These are phyloP conservation scores for Massarina eburnea DNA, from an alignment of 2,329 filamentous ascomycete species.

Conservation along the genomic window DNA sequence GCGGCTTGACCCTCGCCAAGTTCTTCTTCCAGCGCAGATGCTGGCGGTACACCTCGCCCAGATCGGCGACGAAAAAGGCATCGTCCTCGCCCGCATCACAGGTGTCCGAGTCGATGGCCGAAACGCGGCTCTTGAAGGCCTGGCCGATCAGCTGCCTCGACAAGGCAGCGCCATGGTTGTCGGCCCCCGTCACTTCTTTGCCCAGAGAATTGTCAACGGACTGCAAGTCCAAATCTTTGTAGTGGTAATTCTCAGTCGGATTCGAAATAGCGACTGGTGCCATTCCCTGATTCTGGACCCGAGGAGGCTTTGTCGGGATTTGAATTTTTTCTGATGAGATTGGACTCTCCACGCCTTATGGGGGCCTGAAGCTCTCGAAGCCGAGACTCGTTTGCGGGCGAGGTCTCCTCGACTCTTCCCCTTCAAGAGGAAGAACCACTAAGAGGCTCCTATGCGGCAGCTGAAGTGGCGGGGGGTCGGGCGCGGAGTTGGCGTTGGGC, in stretches of 20 bases:
- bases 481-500: conserved; percentile 47
- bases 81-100: conserved; percentile 95
- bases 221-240: conserved; percentile 42
- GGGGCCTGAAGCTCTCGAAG: conserved; percentile 92
- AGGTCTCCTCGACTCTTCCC: conserved; percentile 99
- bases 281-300: conserved; percentile 59
- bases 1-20: conserved; percentile 87
- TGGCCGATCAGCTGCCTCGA: conserved; percentile 83
- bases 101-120: conserved; percentile 79
- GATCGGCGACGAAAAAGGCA: conserved; percentile 96
- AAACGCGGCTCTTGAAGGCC: conserved; percentile 82
- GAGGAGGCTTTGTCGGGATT: conserved; percentile 17
- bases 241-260: conserved; percentile 44
- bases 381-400: conserved; percentile 81
- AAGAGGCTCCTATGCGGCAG: conserved; percentile 99
- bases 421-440: conserved; percentile 98
- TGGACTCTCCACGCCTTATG: conserved; percentile 65
- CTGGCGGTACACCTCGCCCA: conserved; percentile 98
- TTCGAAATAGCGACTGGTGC: conserved; percentile 67
- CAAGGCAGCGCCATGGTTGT: conserved; percentile 51
- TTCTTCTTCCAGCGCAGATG: conserved; percentile 98
- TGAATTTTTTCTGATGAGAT: conserved; percentile 22
- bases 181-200: conserved; percentile 21
- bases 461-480: conserved; percentile 69
- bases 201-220: conserved; percentile 32